Evolutionary conservation across 768 basidiomycete genomes (phyloP), one percentile per base, ranked within the genome.

Genomic region (Russula griseocarnosa): DNA sequence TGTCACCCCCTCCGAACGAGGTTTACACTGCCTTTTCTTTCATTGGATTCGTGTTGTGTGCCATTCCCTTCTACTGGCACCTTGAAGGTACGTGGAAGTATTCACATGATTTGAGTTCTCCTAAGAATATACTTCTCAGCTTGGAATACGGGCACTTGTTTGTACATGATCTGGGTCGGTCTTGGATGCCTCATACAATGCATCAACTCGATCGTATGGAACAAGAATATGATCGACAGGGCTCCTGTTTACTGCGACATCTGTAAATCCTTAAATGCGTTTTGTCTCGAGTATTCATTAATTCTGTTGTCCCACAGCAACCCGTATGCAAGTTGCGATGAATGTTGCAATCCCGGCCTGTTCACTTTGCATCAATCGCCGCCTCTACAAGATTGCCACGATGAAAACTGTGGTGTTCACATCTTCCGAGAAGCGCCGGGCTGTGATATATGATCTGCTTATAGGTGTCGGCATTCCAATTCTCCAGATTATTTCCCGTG

Each of bases 191-290:
- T 92, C 44, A 80, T 80, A 60, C 74, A 79, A 58, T 85, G 83
- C 69, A 74, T 92, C 67, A 87, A 92, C 75, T 80, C 85, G 3
- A 75, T 90, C 51, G 70, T 92, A n/a, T 94, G 91, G 91, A 77
- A 76, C 62, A 76, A 80, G 36, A 86, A 82, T 69, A 78, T 79
- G 11, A 76, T 78, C 13, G 77, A 85, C 60, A 67, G 65, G n/a
- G 74, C 75, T 1, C 81, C 81, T 0, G 74, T 76, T 10, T 86
- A 81, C 79, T 84, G 84, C 69, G 84, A 85, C 69, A 81, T 85
- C 58, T 74, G 83, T 84, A 59, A 60, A 81, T 72, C 24, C 11
- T 11, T n/a, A 10, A 18, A 46, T 28, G 3, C n/a, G 4, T 44
- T 28, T 9, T 44, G 30, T 18, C 30, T 44, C n/a, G 18, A 28